These are phyloP conservation scores for Tetramitus jugosus DNA, from an alignment of 208 protist genomes.

Conservation along the genomic window DNA sequence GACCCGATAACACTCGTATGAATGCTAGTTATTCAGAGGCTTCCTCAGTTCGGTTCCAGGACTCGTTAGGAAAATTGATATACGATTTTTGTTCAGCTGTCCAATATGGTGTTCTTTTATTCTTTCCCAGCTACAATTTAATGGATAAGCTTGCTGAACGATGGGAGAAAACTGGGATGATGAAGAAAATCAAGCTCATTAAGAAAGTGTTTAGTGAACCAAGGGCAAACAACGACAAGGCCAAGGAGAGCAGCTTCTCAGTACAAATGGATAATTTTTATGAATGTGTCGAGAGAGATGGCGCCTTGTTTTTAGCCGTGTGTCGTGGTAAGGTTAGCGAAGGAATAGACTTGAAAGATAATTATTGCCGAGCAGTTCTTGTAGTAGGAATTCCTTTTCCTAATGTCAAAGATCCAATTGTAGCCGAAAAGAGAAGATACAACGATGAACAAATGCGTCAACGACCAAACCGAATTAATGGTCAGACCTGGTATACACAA, in stretches of 20 bases:
- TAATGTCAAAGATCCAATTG: constrained; percentile 53
- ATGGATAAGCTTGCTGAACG: constrained; percentile 28
- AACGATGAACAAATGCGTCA: constrained; percentile 37
- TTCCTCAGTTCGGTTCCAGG: constrained; percentile 23
- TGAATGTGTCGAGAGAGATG: constrained; percentile 31
- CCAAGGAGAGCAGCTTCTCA: background rate
- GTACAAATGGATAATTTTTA: background rate
- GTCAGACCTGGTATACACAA: background rate
- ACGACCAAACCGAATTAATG: too few relatives aligned
- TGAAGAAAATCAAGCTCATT: constrained; percentile 28
- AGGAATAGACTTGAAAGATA: constrained; percentile 86
- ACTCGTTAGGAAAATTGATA: constrained; percentile 37
- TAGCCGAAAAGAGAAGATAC: constrained; percentile 48
- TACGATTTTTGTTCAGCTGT: constrained; percentile 32
- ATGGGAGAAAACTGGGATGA: constrained; percentile 34
- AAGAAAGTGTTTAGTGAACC: constrained; percentile 31
- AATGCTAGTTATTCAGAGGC: constrained; percentile 29
- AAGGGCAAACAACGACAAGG: background rate
- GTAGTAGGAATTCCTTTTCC: constrained; percentile 76
- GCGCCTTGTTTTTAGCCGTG: constrained; percentile 85
- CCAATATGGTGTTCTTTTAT: constrained; percentile 42
- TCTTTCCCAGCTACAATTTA: constrained; percentile 43
- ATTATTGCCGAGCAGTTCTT: constrained; percentile 76
- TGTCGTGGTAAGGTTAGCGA: constrained; percentile 88
- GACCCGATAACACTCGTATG: background rate